These are phyloP conservation scores for Croton setiger DNA, from an alignment of 441 rosid genomes.

Conservation along the genomic window DNA sequence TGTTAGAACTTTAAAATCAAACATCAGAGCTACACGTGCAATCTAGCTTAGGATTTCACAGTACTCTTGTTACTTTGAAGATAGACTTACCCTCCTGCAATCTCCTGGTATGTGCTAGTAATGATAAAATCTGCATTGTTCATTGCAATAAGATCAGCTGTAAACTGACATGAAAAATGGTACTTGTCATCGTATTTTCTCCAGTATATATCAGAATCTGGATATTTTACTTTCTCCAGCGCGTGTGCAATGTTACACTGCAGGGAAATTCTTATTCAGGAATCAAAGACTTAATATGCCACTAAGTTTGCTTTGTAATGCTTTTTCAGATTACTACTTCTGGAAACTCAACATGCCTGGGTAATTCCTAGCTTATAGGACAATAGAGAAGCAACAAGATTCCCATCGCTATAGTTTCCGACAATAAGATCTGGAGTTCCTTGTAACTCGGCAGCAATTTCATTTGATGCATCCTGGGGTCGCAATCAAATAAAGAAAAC, in stretches of 20 bases:
- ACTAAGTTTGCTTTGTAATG: background rate
- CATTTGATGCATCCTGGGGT: constrained; percentile 56
- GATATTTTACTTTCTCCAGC: constrained; percentile 70
- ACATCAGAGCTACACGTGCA: no score
- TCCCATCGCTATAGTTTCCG: constrained; percentile 77
- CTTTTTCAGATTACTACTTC: background rate
- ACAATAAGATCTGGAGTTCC: constrained; percentile 59
- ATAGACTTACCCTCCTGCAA: constrained; percentile 50
- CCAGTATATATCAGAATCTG: constrained; percentile 75
- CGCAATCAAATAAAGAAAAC: constrained; percentile 12
- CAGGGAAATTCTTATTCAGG: constrained; percentile 15
- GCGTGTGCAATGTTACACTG: constrained; percentile 78
- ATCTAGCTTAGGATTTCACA: background rate
- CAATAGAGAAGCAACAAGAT: constrained; percentile 63
- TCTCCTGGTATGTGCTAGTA: constrained; percentile 73
- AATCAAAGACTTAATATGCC: background rate
- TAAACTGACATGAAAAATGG: no score
- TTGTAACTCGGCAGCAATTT: constrained; percentile 56
- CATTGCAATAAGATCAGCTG: constrained; percentile 74
- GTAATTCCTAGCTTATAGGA: constrained; percentile 56
- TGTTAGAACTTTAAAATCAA: background rate
- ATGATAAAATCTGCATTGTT: constrained; percentile 70
- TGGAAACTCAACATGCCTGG: constrained; percentile 33
- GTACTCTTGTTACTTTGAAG: background rate
- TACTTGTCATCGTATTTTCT: constrained; percentile 57